Conservation (phyloP, 1,284 basidiomycete species). For the Austropuccinia psidii region DNA sequence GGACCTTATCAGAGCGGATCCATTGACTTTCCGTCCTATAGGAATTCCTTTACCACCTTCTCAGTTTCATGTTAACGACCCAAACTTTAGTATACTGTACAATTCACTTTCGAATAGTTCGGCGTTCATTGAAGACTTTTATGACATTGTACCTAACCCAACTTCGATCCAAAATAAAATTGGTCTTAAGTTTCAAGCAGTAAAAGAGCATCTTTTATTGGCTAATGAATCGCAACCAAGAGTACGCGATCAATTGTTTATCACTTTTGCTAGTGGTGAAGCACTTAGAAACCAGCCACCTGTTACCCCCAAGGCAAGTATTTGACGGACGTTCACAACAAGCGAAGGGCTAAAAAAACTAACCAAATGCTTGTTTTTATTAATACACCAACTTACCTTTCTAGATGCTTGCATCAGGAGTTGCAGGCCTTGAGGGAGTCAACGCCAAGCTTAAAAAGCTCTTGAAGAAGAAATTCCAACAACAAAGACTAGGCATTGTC, state of each 20-base stretch:
- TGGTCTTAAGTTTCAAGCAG: slow-evolving; percentile 38
- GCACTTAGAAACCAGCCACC: slow-evolving; percentile 24
- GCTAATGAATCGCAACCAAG: slow-evolving; percentile 13
- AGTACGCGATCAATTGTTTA: slow-evolving; percentile 39
- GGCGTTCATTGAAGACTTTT: slow-evolving; percentile 42
- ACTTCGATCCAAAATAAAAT: slow-evolving; percentile 38
- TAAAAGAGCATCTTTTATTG: slow-evolving; percentile 37
- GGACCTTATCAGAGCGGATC: slow-evolving; percentile 5
- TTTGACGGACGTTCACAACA: no score
- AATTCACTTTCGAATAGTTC: not conserved
- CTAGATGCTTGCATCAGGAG: slow-evolving; percentile 30
- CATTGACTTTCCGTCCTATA: not conserved
- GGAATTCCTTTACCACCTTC: slow-evolving; percentile 39
- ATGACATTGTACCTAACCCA: slow-evolving; percentile 38
- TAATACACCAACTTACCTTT: not conserved
- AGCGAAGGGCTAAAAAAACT: no score
- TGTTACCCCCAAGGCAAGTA: slow-evolving; percentile 13
- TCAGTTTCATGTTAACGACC: slow-evolving; percentile 40
- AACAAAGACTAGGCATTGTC: slow-evolving; percentile 8
- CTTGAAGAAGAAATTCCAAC: not conserved
- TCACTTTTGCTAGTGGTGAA: slow-evolving; percentile 41
- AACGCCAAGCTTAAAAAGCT: not conserved
- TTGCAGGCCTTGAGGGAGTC: not conserved
- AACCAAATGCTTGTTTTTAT: not conserved
- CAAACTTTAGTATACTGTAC: slow-evolving; percentile 40